Conservation (phyloP, 768 basidiomycete species). For the Clitopilus hobsonii region DNA sequence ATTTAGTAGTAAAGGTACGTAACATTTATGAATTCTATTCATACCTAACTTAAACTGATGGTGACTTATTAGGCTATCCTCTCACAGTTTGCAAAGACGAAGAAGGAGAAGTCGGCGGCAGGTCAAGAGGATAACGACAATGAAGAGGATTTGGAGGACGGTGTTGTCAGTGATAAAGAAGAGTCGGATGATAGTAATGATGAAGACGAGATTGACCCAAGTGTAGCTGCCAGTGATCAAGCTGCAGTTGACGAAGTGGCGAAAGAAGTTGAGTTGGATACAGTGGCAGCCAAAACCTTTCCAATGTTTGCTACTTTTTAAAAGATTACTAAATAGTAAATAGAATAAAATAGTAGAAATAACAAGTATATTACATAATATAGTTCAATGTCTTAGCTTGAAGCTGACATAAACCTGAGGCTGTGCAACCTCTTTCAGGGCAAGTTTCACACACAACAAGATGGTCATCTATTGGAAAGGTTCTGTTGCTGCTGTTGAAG, state of each 20-base stretch:
- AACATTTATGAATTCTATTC: neutral
- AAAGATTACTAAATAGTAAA: too few species aligned
- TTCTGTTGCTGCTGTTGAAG: too few species aligned
- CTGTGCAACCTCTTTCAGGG: too few species aligned
- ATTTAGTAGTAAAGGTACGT: conserved; percentile 14
- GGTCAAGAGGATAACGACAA: neutral
- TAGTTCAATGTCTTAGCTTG: too few species aligned
- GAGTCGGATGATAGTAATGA: conserved; percentile 5
- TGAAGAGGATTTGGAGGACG: conserved; percentile 1
- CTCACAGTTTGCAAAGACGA: conserved; percentile 10
- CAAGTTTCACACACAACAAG: too few species aligned
- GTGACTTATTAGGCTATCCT: conserved; percentile 16
- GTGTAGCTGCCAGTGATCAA: conserved; percentile 1
- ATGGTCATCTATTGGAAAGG: too few species aligned
- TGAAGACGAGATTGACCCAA: conserved; percentile 4
- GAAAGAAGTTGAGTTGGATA: neutral
- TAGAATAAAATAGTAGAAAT: too few species aligned
- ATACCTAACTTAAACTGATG: neutral
- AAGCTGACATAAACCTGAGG: too few species aligned
- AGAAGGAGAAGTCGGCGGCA: too few species aligned
- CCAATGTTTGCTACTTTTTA: too few species aligned
- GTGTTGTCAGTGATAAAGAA: conserved; percentile 5
- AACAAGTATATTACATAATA: too few species aligned
- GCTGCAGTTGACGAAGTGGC: conserved; percentile 1
- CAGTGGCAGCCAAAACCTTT: too few species aligned